Conservation (phyloP, 2,329 filamentous ascomycete genomes). For the Xylaria multiplex region DNA sequence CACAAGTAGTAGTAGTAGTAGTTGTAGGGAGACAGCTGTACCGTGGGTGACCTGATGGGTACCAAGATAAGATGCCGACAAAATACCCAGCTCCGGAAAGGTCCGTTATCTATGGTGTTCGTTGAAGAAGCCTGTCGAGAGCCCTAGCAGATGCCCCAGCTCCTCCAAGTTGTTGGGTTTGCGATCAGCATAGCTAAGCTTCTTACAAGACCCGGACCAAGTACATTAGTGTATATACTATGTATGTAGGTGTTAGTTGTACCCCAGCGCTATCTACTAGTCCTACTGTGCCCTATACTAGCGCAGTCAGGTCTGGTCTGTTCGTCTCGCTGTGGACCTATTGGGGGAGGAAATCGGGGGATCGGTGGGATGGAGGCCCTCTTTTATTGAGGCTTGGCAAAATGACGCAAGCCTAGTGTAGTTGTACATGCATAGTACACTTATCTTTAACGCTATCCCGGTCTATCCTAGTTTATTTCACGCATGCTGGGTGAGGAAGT, state of each 20-base stretch:
- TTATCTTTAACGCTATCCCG: too few relatives aligned
- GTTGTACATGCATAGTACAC: too few relatives aligned
- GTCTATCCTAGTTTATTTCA: too few relatives aligned
- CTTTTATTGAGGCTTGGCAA: conserved; percentile 13
- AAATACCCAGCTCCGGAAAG: not conserved
- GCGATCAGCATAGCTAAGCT: conserved; percentile 17
- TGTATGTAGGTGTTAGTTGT: too few relatives aligned
- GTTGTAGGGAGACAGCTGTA: conserved; percentile 7
- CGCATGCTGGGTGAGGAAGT: too few relatives aligned
- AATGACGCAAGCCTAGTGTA: conserved; percentile 13
- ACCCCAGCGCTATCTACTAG: too few relatives aligned
- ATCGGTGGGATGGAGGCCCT: too few relatives aligned
- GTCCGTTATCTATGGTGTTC: not conserved
- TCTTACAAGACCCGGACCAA: conserved; percentile 8
- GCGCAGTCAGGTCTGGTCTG: not conserved
- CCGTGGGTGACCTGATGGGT: not conserved
- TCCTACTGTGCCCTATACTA: not conserved
- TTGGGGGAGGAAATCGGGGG: not conserved
- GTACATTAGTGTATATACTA: not conserved
- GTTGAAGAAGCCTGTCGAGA: too few relatives aligned
- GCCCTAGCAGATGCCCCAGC: not conserved
- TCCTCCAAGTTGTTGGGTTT: not conserved
- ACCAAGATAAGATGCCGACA: not conserved
- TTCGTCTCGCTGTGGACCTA: not conserved
- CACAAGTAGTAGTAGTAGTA: too few relatives aligned